phyloP scores from a whole-genome alignment of 257 asterid species.

The Fraxinus americana region DNA sequence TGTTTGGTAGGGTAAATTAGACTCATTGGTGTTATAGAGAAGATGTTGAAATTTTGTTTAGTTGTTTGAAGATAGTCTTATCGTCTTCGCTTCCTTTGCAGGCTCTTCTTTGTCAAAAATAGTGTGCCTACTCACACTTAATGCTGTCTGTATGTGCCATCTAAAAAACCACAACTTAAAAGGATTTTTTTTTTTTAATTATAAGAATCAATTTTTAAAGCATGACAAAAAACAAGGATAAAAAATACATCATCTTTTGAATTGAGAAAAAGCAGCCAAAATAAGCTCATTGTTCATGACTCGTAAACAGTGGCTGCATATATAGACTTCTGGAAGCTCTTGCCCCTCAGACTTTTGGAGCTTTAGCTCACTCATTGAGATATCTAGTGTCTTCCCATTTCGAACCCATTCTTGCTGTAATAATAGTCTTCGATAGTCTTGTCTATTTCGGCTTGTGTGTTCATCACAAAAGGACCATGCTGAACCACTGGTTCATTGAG shows the following conservation, averaged over 20 bases:
- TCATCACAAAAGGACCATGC: slow-evolving; percentile 97
- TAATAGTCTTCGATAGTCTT: slow-evolving; percentile 78
- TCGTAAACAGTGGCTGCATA: slow-evolving; percentile 20
- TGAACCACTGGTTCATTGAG: slow-evolving; percentile 81
- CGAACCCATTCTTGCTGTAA: slow-evolving; percentile 79
- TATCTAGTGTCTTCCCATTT: slow-evolving; percentile 74
- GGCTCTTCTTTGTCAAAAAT: no score
- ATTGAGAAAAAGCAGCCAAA: slow-evolving; percentile 12
- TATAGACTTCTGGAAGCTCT: slow-evolving; percentile 34
- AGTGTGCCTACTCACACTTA: no score
- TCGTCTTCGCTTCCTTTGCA: no score
- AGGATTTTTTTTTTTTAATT: no score
- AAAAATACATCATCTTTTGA: slow-evolving; percentile 24
- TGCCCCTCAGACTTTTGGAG: background rate
- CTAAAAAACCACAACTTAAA: no score
- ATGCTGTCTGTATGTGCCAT: no score
- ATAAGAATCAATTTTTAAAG: no score
- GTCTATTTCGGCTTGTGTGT: slow-evolving; percentile 79
- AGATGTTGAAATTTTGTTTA: no score
- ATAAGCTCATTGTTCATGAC: background rate
- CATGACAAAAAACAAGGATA: slow-evolving; percentile 20
- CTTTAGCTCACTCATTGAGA: slow-evolving; percentile 41
- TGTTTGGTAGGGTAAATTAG: no score
- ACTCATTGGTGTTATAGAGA: no score
- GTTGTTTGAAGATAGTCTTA: no score